Percentiles rank a stretch among this genome's conserved stretches.
These are phyloP conservation scores for Cercospora janseana DNA, from an alignment of 2,329 filamentous ascomycete species.

Conservation along the genomic window DNA sequence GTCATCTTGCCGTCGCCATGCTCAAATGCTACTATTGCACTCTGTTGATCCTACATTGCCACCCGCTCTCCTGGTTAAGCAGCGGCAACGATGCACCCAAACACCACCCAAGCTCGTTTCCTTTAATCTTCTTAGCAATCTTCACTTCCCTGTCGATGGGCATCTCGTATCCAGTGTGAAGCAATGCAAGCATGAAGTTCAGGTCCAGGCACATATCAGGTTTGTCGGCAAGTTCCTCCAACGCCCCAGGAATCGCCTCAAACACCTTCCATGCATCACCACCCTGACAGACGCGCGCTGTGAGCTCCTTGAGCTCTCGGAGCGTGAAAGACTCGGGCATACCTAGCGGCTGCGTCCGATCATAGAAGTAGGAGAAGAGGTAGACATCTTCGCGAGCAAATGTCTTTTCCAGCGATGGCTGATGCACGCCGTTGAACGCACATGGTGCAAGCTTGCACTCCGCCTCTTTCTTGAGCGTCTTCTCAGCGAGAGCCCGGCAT, in stretches of 20 bases:
- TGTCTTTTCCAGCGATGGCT: conserved; percentile 87
- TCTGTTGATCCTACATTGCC: conserved; percentile 30
- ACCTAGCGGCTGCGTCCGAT: conserved; percentile 87
- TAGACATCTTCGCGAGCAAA: conserved; percentile 90
- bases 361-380: conserved; percentile 97
- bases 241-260: conserved; percentile 68
- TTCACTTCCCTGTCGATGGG: conserved; percentile 92
- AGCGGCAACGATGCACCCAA: conserved; percentile 70
- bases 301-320: conserved; percentile 81
- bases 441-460: conserved; percentile 83
- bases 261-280: conserved; percentile 85
- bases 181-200: conserved; percentile 90
- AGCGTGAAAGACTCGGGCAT: conserved; percentile 99
- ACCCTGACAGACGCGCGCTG: conserved; percentile 80
- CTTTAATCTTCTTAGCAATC: conserved; percentile 98
- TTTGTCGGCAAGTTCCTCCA: conserved; percentile 75
- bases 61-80: conserved; percentile 33
- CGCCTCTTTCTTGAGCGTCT: conserved; percentile 82
- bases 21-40: conserved; percentile 15
- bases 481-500: conserved; percentile 86
- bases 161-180: conserved; percentile 98
- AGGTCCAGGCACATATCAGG: conserved; percentile 93
- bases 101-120: conserved; percentile 96
- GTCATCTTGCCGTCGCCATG: neutral
- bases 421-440: conserved; percentile 96